A percentile compares a stretch with the other conserved stretches of the same genome.
Evolutionary conservation across 371 early-diverging fungal species (phyloP).

Genomic region (Mucor plumbeus): DNA sequence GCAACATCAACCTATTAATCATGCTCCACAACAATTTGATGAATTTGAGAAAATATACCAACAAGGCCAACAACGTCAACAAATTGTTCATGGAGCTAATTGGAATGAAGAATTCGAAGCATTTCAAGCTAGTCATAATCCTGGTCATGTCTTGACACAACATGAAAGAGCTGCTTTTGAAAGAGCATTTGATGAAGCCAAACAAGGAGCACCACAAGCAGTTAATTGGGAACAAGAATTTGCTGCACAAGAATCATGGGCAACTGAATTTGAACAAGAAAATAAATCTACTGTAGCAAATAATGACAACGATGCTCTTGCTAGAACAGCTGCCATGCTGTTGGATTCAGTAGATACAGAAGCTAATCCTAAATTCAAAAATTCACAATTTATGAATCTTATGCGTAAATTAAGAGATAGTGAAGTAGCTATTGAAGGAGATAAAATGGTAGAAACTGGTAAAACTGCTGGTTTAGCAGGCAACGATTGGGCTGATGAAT

Average conservation of each 20-base stretch:
- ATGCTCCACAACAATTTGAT: constrained; percentile 65
- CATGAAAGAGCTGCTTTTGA: constrained; percentile 63
- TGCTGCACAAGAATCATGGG: constrained; percentile 59
- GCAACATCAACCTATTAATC: constrained; percentile 48
- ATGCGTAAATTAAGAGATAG: constrained; percentile 91
- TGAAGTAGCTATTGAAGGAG: constrained; percentile 83
- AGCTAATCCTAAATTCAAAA: constrained; percentile 89
- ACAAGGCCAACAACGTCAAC: constrained; percentile 19
- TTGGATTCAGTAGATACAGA: constrained; percentile 77
- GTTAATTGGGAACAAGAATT: constrained; percentile 62
- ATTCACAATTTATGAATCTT: constrained; percentile 88
- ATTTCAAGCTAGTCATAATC: constrained; percentile 29
- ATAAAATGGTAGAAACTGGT: constrained; percentile 74
- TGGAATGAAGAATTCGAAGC: constrained; percentile 56
- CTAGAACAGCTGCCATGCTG: constrained; percentile 84
- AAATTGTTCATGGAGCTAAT: constrained; percentile 23
- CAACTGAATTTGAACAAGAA: constrained; percentile 54
- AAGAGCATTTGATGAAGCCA: constrained; percentile 75
- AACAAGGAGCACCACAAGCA: constrained; percentile 15
- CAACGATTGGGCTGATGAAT: constrained; percentile 63
- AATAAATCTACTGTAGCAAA: constrained; percentile 15
- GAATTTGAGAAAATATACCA: constrained; percentile 71
- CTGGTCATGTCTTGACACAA: constrained; percentile 11
- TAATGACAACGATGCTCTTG: constrained; percentile 69
- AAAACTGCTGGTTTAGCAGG: constrained; percentile 12